phyloP scores from a whole-genome alignment of 352 stramenopile species.

The Phytophthora europaea region DNA sequence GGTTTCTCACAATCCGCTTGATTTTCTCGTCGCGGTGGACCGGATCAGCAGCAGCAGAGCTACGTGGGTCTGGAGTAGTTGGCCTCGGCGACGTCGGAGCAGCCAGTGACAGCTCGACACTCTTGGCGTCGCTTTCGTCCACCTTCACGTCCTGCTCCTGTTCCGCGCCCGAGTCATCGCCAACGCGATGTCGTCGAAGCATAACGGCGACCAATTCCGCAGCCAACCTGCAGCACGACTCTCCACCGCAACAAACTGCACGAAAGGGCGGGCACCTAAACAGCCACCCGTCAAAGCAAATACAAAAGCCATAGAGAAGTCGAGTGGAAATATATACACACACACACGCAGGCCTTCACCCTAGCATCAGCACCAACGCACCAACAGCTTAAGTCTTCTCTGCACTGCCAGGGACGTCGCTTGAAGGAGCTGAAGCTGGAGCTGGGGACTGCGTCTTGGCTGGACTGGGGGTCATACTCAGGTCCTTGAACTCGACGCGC shows the following conservation, averaged over 20 bases:
- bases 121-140: slow-evolving; percentile 30
- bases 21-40: slow-evolving; percentile 48
- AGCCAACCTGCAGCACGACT: slow-evolving; percentile 14
- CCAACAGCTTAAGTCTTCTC: slow-evolving; percentile 25
- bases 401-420: background rate
- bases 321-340: slow-evolving; percentile 18
- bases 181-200: slow-evolving; percentile 50
- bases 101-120: slow-evolving; percentile 41
- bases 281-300: slow-evolving; percentile 10
- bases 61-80: slow-evolving; percentile 5
- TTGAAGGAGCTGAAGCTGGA: slow-evolving; percentile 7
- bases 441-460: slow-evolving; percentile 33
- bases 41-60: slow-evolving; percentile 15
- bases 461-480: slow-evolving; percentile 21
- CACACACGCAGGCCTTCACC: background rate
- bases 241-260: background rate
- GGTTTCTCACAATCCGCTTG: slow-evolving; percentile 46
- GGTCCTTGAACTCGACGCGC: slow-evolving; percentile 43
- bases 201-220: slow-evolving; percentile 16
- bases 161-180: slow-evolving; percentile 23
- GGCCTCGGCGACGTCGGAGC: slow-evolving; percentile 21
- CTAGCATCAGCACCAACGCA: slow-evolving; percentile 17
- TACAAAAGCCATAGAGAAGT: background rate
- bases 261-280: slow-evolving; percentile 22
- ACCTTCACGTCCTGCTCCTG: slow-evolving; percentile 26